Evolutionary conservation across 2,329 filamentous ascomycete species (phyloP), one percentile per base, ranked within the genome.

Genomic region (Sordariomycetes sp.): DNA sequence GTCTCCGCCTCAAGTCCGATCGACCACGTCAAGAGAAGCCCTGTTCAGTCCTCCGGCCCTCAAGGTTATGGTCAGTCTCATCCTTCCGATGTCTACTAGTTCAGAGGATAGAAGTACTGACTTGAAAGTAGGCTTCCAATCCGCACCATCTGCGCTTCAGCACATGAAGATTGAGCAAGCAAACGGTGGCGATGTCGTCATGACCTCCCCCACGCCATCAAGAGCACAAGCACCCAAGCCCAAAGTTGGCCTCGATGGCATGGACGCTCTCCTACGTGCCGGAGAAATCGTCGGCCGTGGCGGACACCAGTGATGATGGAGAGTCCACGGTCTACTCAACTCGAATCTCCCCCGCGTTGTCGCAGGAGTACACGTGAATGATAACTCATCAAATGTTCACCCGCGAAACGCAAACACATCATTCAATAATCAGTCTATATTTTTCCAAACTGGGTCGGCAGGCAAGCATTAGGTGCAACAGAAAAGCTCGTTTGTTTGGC

Each of bases 211-310:
- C 5, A 21, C 14, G 14, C n/a, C 27, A 10, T 15, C 16, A 21
- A 9, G 11, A 21, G 42, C 46, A 31, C 43, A 48, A 32, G 37
- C 44, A 6, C 31, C 38, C 14, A 36, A 42, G 5, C 32, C 45
- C 12, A 53, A 55, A 12, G 50, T 45, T 3, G 54, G 17, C 12
- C 52, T 77, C 15, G 73, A 79, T 40, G 73, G 74, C 3, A 72
- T 79, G 55, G 74, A 63, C 39, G 74, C 74, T 6, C 54, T 79
- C 9, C 49, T 79, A 2, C 63, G 62, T 39, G 75, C 75, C 8
- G 72, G 73, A 21, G 73, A 78, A 43, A 71, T 79, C 39, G 70
- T 78, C 25, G 68, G 69, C 37, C 63, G 64, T 27, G 55, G 61
- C 33, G 41, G 44, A 33, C 44, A 42, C 31, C 34, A 43, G 10